phyloP scores from a whole-genome alignment of 371 early-diverging fungal species.

The Mucor saturninus region DNA sequence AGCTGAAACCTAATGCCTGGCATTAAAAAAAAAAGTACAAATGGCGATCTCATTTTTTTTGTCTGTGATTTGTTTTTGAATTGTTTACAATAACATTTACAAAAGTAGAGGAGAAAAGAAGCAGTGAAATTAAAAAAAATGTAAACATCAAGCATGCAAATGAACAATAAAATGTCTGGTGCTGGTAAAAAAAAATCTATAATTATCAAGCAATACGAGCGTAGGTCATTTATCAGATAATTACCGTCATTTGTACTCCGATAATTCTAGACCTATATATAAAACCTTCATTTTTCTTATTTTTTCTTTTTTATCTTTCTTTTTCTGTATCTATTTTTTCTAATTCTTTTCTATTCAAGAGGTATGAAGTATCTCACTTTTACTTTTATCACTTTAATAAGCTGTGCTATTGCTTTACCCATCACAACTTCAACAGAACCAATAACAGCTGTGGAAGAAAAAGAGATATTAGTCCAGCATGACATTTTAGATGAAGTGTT shows the following conservation, averaged over 20 bases:
- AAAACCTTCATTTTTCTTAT: background rate
- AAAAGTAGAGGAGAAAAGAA: background rate
- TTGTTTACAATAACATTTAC: background rate
- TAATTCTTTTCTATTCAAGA: background rate
- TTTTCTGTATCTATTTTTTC: background rate
- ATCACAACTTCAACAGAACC: slow-evolving; percentile 7
- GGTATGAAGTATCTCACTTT: slow-evolving; percentile 16
- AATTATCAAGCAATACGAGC: background rate
- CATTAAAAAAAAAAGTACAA: background rate
- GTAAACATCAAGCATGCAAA: background rate
- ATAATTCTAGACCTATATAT: background rate
- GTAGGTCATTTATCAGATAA: background rate
- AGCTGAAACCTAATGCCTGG: background rate
- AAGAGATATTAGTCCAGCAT: background rate
- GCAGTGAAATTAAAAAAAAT: background rate
- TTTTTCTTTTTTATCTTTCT: slow-evolving; percentile 5
- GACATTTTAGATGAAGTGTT: slow-evolving; percentile 19
- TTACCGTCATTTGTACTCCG: slow-evolving; percentile 12
- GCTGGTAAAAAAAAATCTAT: slow-evolving; percentile 1
- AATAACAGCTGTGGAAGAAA: background rate
- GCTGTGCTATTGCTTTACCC: slow-evolving; percentile 11
- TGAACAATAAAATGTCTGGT: background rate
- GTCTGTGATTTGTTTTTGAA: background rate
- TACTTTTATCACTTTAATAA: background rate
- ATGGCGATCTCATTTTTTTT: slow-evolving; percentile 1